Evolutionary conservation across 2,329 filamentous ascomycete species (phyloP).

Genomic region (Capronia epimyces): DNA sequence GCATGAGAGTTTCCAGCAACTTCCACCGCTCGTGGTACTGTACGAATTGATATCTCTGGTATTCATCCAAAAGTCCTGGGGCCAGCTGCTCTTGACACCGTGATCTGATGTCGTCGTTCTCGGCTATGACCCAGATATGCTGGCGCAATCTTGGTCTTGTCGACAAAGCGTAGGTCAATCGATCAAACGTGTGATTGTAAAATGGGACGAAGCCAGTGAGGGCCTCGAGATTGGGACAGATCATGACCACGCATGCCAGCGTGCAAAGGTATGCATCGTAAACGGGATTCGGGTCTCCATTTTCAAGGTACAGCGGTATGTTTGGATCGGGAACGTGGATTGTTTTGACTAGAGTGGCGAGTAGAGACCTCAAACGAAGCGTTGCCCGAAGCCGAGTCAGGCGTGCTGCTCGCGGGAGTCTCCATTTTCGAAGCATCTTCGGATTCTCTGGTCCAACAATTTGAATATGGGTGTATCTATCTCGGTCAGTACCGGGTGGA

Average conservation of each 20-base stretch:
- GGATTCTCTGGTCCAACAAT: slow-evolving; percentile 46
- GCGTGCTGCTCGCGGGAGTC: slow-evolving; percentile 46
- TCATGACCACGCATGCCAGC: slow-evolving; percentile 54
- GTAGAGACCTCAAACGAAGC: slow-evolving; percentile 45
- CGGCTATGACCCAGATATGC: slow-evolving; percentile 52
- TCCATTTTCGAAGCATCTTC: slow-evolving; percentile 44
- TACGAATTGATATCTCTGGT: slow-evolving; percentile 49
- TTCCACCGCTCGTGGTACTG: slow-evolving; percentile 50
- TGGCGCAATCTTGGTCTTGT: slow-evolving; percentile 51
- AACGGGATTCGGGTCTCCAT: slow-evolving; percentile 37
- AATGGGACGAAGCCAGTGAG: slow-evolving; percentile 51
- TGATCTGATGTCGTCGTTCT: slow-evolving; percentile 39
- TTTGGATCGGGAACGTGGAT: slow-evolving; percentile 50
- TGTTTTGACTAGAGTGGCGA: slow-evolving; percentile 51
- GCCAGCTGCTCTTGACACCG: slow-evolving; percentile 34
- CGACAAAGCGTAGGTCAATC: slow-evolving; percentile 52
- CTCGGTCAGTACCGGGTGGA: background rate
- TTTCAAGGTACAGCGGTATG: slow-evolving; percentile 31
- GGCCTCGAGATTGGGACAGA: slow-evolving; percentile 53
- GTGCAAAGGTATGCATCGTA: slow-evolving; percentile 48
- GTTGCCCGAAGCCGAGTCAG: slow-evolving; percentile 52
- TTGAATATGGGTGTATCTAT: slow-evolving; percentile 47
- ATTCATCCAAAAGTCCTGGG: slow-evolving; percentile 45
- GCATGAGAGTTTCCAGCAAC: slow-evolving; percentile 49
- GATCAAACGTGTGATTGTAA: slow-evolving; percentile 51